These are phyloP conservation scores for Platanthera zijinensis DNA, from an alignment of 106 monocot genomes.

Conservation along the genomic window DNA sequence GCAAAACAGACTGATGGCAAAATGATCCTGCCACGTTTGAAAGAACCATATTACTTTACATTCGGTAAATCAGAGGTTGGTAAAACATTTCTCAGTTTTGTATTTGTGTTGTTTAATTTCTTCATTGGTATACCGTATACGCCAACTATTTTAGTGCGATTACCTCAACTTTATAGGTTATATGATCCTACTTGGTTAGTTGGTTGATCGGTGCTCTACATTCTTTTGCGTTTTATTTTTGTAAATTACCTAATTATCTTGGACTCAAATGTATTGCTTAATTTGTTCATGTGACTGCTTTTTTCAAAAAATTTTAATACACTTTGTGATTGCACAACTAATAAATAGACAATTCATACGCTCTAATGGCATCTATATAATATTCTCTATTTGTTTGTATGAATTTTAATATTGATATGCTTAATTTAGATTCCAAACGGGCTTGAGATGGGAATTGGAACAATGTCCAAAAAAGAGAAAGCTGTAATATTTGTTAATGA, in stretches of 20 bases:
- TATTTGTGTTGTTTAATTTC: background rate
- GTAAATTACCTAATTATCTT: background rate
- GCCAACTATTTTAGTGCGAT: background rate
- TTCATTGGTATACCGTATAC: background rate
- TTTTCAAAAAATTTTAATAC: conserved; percentile 1
- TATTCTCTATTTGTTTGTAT: conserved; percentile 8
- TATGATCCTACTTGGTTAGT: too few species aligned
- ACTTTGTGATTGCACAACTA: background rate
- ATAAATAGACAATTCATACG: background rate
- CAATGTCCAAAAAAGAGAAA: conserved; percentile 82
- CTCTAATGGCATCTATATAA: background rate
- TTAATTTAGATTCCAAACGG: conserved; percentile 85
- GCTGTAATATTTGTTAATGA: conserved; percentile 61
- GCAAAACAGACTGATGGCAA: conserved; percentile 58
- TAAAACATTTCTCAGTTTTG: conserved; percentile 10
- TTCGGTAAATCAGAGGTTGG: conserved; percentile 94
- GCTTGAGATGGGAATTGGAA: conserved; percentile 94
- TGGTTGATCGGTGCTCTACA: background rate
- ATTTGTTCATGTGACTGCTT: background rate
- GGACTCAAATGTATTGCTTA: background rate
- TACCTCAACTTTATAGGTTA: background rate
- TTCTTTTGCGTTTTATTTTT: background rate
- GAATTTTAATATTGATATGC: conserved; percentile 19
- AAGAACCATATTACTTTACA: conserved; percentile 65
- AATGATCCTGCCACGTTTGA: conserved; percentile 29